phyloP scores from a whole-genome alignment of 257 asterid genomes.

The Coffea canephora region DNA sequence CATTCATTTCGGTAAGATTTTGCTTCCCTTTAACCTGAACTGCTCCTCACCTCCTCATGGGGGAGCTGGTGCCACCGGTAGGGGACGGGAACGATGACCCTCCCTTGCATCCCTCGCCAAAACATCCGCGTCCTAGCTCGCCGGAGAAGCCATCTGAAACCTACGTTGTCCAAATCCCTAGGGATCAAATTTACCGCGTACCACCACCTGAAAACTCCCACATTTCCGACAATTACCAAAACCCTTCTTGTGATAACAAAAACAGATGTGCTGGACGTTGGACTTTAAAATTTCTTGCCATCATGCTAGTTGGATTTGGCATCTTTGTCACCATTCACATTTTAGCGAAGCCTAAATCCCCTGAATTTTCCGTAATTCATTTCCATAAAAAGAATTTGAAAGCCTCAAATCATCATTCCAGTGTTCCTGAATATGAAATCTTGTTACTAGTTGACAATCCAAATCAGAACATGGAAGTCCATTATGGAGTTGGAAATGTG shows the following conservation, averaged over 20 bases:
- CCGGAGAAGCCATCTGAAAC: conserved; percentile 27
- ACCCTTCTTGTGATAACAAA: not conserved
- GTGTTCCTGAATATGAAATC: conserved; percentile 25
- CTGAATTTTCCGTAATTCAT: conserved; percentile 34
- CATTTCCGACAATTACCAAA: conserved; percentile 39
- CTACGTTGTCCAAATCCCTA: conserved; percentile 66
- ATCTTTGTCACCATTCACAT: conserved; percentile 18
- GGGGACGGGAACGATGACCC: conserved; percentile 16
- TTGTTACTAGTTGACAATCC: conserved; percentile 30
- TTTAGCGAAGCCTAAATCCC: conserved; percentile 44
- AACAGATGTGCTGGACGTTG: conserved; percentile 4
- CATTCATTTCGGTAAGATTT: conserved; percentile 11
- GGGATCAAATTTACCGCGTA: conserved; percentile 70
- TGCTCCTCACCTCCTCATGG: conserved; percentile 67
- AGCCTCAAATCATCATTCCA: not conserved
- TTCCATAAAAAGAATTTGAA: conserved; percentile 26
- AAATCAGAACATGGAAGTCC: conserved; percentile 33
- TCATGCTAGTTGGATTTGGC: conserved; percentile 15
- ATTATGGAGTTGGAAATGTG: conserved; percentile 23
- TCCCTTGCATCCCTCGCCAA: conserved; percentile 5
- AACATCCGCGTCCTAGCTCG: not conserved
- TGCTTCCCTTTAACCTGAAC: conserved; percentile 18
- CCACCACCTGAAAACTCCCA: conserved; percentile 79
- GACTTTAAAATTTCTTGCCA: conserved; percentile 14
- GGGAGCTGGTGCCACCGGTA: conserved; percentile 54